These are phyloP conservation scores for Saccharomycopsis olivae DNA, from an alignment of 805 yeast species.

Conservation along the genomic window DNA sequence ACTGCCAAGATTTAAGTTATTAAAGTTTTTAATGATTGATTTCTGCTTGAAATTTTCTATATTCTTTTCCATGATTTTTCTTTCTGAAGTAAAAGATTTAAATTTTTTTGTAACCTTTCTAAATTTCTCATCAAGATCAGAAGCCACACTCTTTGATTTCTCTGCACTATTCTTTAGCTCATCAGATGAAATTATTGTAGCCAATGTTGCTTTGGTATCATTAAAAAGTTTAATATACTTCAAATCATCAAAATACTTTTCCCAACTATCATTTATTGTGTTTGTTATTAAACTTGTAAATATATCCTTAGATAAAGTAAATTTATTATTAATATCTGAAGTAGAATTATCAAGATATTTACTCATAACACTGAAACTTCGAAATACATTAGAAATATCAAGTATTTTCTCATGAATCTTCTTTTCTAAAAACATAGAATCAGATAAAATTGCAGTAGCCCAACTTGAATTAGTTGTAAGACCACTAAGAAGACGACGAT, in stretches of 20 bases:
- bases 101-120: conserved; percentile 23
- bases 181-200: conserved; percentile 25
- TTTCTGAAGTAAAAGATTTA: conserved; percentile 29
- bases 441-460: conserved; percentile 37
- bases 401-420: conserved; percentile 23
- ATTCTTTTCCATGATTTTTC: conserved; percentile 30
- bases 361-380: conserved; percentile 35
- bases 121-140: conserved; percentile 19
- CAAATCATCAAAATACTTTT: conserved; percentile 24
- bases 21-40: conserved; percentile 27
- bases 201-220: conserved; percentile 21
- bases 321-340: conserved; percentile 37
- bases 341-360: conserved; percentile 41
- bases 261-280: conserved; percentile 34
- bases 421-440: conserved; percentile 27
- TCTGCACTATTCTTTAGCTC: conserved; percentile 26
- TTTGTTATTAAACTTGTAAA: conserved; percentile 30
- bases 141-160: conserved; percentile 21
- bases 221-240: conserved; percentile 21
- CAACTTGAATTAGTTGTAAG: conserved; percentile 33
- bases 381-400: conserved; percentile 33
- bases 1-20: conserved; percentile 19
- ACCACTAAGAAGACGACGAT: conserved; percentile 3
- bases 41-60: conserved; percentile 30
- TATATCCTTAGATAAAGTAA: conserved; percentile 29